These are phyloP conservation scores for Lumnitzera racemosa DNA, from an alignment of 345 rosid genomes.

Conservation along the genomic window DNA sequence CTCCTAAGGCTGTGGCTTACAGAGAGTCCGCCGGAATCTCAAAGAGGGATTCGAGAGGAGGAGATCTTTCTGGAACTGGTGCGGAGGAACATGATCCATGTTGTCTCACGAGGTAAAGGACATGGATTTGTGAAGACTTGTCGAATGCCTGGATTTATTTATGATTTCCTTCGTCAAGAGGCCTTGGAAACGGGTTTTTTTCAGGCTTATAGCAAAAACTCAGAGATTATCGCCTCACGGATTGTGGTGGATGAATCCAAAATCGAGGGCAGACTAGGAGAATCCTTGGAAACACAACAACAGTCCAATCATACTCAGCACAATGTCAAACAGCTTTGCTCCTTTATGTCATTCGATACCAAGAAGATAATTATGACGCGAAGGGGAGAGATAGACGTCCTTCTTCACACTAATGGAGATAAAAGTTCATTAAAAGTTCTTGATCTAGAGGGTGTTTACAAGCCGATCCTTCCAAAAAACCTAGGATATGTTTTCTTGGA, in stretches of 20 bases:
- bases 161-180: constrained; percentile 9
- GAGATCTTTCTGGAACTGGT: constrained; percentile 9
- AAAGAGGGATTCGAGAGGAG: background rate
- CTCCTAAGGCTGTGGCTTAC: constrained; percentile 27
- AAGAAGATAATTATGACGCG: constrained; percentile 7
- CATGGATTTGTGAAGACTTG: constrained; percentile 21
- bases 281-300: background rate
- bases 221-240: background rate
- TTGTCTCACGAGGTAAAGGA: constrained; percentile 4
- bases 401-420: constrained; percentile 1
- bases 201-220: background rate
- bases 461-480: constrained; percentile 21
- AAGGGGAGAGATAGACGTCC: constrained; percentile 10
- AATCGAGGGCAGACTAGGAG: background rate
- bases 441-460: constrained; percentile 29
- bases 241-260: background rate
- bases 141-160: background rate
- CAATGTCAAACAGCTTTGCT: constrained; percentile 3
- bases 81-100: constrained; percentile 13
- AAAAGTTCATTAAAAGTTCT: constrained; percentile 16
- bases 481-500: constrained; percentile 11
- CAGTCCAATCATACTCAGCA: background rate
- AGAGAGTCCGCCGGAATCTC: constrained; percentile 7
- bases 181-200: constrained; percentile 1
- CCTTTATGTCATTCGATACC: constrained; percentile 13